Evolutionary conservation across 495 filamentous ascomycete species (phyloP).

Genomic region (Aspergillus carlsbadensis): DNA sequence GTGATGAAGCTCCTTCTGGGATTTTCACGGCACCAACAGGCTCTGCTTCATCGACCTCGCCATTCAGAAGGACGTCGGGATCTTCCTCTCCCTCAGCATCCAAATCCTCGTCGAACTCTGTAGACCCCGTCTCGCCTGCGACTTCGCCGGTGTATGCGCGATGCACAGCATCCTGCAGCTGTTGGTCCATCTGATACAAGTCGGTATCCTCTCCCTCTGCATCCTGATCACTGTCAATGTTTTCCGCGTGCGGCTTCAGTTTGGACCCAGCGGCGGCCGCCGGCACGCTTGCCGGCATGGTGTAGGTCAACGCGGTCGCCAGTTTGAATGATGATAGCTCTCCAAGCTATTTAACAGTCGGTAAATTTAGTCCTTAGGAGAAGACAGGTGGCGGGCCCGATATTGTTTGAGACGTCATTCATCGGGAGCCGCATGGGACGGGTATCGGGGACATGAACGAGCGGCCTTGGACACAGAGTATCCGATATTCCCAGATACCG

Average conservation of each 20-base stretch:
- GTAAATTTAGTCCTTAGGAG: constrained; percentile 7
- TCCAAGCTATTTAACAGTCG: constrained; percentile 1
- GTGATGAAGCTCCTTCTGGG: constrained; percentile 51
- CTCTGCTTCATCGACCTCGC: constrained; percentile 52
- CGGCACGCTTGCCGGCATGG: constrained; percentile 51
- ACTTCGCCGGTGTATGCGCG: constrained; percentile 54
- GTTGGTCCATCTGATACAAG: constrained; percentile 47
- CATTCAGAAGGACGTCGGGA: constrained; percentile 25
- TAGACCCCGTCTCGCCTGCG: constrained; percentile 38
- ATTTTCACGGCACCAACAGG: constrained; percentile 77
- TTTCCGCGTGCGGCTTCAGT: constrained; percentile 30
- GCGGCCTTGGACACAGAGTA: constrained; percentile 16
- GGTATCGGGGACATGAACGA: constrained; percentile 27
- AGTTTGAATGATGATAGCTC: constrained; percentile 30
- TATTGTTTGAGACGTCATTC: constrained; percentile 25
- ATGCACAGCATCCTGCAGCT: constrained; percentile 50
- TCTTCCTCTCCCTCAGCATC: constrained; percentile 32
- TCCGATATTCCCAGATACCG: not conserved
- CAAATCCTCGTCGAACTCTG: constrained; percentile 30
- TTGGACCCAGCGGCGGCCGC: constrained; percentile 41
- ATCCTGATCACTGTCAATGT: constrained; percentile 52
- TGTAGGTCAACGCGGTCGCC: constrained; percentile 46
- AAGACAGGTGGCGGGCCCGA: constrained; percentile 12
- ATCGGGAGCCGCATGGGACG: constrained; percentile 24
- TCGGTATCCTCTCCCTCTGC: constrained; percentile 53